A percentile compares a stretch with the other conserved stretches of the same genome.
phyloP scores from a whole-genome alignment of 495 filamentous ascomycete genomes.

The Aspergillus haitiensis region DNA sequence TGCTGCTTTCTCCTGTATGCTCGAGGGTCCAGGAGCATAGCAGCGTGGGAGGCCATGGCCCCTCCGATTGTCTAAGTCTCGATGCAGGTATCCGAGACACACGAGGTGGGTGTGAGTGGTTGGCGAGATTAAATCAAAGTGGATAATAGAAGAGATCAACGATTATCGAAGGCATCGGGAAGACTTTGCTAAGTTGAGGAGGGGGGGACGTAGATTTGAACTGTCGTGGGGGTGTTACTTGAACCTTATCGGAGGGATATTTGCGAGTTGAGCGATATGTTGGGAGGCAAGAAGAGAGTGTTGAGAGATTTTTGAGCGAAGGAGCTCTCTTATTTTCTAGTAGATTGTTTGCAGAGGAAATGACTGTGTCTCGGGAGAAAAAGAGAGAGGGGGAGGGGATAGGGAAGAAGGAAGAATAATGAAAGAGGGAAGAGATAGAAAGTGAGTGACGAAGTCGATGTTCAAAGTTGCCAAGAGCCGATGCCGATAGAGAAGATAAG shows the following conservation, averaged over 20 bases:
- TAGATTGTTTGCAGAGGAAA: constrained; percentile 4
- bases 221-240: constrained; percentile 4
- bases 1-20: constrained; percentile 31
- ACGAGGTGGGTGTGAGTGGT: neutral
- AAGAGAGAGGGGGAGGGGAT: neutral
- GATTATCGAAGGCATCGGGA: constrained; percentile 7
- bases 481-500: constrained; percentile 14
- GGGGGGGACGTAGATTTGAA: neutral
- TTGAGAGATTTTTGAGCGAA: neutral
- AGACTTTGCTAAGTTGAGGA: neutral
- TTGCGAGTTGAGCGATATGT: neutral
- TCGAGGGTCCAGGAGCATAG: constrained; percentile 47
- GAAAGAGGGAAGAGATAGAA: constrained; percentile 3
- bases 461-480: constrained; percentile 14
- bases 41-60: constrained; percentile 45
- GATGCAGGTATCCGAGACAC: constrained; percentile 20
- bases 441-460: neutral
- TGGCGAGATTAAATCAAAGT: neutral
- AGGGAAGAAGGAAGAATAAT: neutral
- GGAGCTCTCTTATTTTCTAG: constrained; percentile 1
- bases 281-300: constrained; percentile 8
- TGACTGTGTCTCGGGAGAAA: constrained; percentile 7
- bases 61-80: neutral
- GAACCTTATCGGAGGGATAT: constrained; percentile 20
- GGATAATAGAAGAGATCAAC: neutral